Evolutionary conservation across 441 rosid genomes (phyloP).

Genomic region (Codiaeum variegatum): DNA sequence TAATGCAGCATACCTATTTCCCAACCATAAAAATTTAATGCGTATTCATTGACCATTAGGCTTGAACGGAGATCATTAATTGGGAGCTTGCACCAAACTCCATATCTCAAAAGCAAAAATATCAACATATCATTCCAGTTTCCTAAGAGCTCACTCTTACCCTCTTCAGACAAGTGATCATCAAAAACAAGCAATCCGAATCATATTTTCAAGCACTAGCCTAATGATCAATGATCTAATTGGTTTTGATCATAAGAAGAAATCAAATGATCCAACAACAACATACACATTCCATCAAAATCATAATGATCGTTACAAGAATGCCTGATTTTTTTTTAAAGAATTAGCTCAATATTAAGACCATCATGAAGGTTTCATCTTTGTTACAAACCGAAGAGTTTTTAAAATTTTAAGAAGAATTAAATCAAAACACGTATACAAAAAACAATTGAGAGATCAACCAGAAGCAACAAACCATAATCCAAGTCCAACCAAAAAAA

Average conservation of each 20-base stretch:
- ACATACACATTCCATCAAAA: background rate
- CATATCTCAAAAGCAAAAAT: slow-evolving; percentile 1
- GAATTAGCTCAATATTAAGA: slow-evolving; percentile 11
- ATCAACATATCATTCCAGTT: slow-evolving; percentile 4
- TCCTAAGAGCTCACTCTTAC: background rate
- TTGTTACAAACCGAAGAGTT: background rate
- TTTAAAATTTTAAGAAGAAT: background rate
- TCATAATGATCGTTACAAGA: background rate
- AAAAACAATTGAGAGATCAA: slow-evolving; percentile 14
- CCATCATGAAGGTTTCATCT: slow-evolving; percentile 8
- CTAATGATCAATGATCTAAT: slow-evolving; percentile 13
- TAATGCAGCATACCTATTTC: background rate
- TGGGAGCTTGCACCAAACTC: slow-evolving; percentile 8
- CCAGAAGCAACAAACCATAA: background rate
- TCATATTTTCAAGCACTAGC: slow-evolving; percentile 7
- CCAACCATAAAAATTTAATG: background rate
- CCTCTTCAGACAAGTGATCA: slow-evolving; percentile 11
- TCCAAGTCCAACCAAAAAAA: background rate
- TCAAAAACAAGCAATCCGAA: slow-evolving; percentile 17
- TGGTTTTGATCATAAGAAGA: slow-evolving; percentile 18
- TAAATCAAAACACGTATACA: slow-evolving; percentile 13
- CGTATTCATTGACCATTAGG: background rate
- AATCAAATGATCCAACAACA: slow-evolving; percentile 2
- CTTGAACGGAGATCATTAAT: slow-evolving; percentile 15
- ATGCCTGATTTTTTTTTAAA: slow-evolving; percentile 1